These are phyloP conservation scores for Aspergillus hancockii DNA, from an alignment of 495 filamentous ascomycete species.

Conservation along the genomic window DNA sequence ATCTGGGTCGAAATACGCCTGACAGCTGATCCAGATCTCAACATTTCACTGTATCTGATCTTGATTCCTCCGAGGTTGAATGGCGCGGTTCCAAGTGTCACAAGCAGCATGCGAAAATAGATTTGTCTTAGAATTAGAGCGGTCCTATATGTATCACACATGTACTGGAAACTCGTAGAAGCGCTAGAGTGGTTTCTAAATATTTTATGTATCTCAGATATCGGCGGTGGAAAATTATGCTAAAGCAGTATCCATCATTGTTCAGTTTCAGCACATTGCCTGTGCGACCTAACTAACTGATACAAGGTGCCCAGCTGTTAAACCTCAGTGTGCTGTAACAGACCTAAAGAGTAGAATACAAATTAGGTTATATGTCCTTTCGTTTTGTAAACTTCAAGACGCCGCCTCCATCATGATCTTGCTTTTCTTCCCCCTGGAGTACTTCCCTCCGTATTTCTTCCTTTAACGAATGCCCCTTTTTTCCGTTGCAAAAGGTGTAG, in stretches of 20 bases:
- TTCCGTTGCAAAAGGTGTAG: not conserved
- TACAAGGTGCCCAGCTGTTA: not conserved
- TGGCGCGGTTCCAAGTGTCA: not conserved
- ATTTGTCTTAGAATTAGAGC: no score
- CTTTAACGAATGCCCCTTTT: not conserved
- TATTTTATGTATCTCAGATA: not conserved
- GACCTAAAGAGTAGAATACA: not conserved
- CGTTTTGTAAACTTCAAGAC: not conserved
- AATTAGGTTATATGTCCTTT: not conserved
- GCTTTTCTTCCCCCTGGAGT: not conserved
- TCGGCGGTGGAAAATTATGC: not conserved
- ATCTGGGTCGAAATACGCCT: not conserved
- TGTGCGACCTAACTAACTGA: not conserved
- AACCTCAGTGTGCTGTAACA: not conserved
- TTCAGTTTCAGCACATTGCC: not conserved
- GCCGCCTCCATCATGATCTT: not conserved
- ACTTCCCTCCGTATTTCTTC: no score
- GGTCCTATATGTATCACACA: not conserved
- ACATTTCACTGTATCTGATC: not conserved
- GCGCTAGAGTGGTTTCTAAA: no score
- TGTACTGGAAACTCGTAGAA: no score
- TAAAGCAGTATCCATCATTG: not conserved
- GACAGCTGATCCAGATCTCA: not conserved
- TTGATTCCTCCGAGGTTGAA: not conserved
- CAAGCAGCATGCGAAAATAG: not conserved